phyloP scores from a whole-genome alignment of 768 basidiomycete species.

The Galerina sulciceps region DNA sequence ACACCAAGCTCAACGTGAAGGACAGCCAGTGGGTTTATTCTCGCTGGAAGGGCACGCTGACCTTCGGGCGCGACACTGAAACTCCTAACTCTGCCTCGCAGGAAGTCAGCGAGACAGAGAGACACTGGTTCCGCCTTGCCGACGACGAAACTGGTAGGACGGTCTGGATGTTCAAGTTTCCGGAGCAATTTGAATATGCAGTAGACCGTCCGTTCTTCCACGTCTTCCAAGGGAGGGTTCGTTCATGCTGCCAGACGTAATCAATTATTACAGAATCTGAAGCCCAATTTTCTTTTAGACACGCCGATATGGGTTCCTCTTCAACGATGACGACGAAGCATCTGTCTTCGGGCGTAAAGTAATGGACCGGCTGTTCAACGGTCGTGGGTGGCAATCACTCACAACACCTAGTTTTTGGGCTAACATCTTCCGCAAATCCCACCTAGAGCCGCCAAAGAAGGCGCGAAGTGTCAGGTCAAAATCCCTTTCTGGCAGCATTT shows the following conservation, averaged over 20 bases:
- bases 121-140: constrained; percentile 68
- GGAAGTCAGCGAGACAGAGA: constrained; percentile 28
- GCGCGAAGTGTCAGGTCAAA: constrained; percentile 34
- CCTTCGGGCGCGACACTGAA: constrained; percentile 53
- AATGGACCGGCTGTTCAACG: constrained; percentile 31
- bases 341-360: constrained; percentile 43
- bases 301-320: constrained; percentile 55
- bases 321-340: constrained; percentile 54
- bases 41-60: constrained; percentile 60
- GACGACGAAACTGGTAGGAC: constrained; percentile 60
- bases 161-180: constrained; percentile 72
- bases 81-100: constrained; percentile 29
- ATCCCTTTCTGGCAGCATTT: constrained; percentile 28
- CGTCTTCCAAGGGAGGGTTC: constrained; percentile 82
- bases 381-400: constrained; percentile 23
- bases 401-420: constrained; percentile 8
- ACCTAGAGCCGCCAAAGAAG: constrained; percentile 26
- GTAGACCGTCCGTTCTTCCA: constrained; percentile 93
- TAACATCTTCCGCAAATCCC: constrained; percentile 7
- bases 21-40: constrained; percentile 61
- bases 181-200: constrained; percentile 67
- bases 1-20: constrained; percentile 52
- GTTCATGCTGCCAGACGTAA: constrained; percentile 30
- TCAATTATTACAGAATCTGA: constrained; percentile 38
- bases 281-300: constrained; percentile 52